Conservation (phyloP, 495 filamentous ascomycete species). For the Lichenothelia convexa region DNA sequence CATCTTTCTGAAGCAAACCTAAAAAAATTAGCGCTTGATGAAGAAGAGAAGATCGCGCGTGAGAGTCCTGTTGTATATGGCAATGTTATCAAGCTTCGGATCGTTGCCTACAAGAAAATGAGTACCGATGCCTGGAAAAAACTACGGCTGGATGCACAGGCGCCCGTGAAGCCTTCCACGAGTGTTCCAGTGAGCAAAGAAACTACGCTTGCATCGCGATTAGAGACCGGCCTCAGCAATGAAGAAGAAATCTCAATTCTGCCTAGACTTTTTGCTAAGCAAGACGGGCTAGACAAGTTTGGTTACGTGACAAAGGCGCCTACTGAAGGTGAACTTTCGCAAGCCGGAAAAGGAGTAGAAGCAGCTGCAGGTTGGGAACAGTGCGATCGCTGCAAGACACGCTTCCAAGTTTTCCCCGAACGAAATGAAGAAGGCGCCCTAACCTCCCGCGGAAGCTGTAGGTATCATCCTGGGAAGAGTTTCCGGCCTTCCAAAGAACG, state of each 20-base stretch:
- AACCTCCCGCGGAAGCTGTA: conserved; percentile 57
- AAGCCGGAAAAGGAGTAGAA: conserved; percentile 43
- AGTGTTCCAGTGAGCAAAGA: neutral
- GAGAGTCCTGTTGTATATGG: conserved; percentile 51
- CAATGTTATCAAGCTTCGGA: conserved; percentile 63
- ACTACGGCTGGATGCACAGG: conserved; percentile 14
- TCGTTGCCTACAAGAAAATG: conserved; percentile 59
- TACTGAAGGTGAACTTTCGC: conserved; percentile 37
- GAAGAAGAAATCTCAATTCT: conserved; percentile 52
- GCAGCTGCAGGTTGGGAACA: conserved; percentile 58
- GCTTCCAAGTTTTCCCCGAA: conserved; percentile 87
- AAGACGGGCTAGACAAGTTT: conserved; percentile 38
- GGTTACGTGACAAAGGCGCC: conserved; percentile 59
- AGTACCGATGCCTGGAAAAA: conserved; percentile 40
- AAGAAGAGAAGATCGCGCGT: conserved; percentile 61
- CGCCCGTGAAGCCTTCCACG: neutral
- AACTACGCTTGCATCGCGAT: conserved; percentile 12
- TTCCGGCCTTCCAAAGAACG: conserved; percentile 32
- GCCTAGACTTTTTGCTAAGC: conserved; percentile 36
- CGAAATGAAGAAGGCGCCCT: conserved; percentile 67
- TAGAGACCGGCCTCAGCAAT: conserved; percentile 48
- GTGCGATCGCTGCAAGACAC: conserved; percentile 68
- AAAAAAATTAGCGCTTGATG: conserved; percentile 60
- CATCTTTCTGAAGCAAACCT: conserved; percentile 49
- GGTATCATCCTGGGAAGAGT: conserved; percentile 52